These are phyloP conservation scores for Dictyostelium purpureum DNA, from an alignment of 78 protist species.

Conservation along the genomic window DNA sequence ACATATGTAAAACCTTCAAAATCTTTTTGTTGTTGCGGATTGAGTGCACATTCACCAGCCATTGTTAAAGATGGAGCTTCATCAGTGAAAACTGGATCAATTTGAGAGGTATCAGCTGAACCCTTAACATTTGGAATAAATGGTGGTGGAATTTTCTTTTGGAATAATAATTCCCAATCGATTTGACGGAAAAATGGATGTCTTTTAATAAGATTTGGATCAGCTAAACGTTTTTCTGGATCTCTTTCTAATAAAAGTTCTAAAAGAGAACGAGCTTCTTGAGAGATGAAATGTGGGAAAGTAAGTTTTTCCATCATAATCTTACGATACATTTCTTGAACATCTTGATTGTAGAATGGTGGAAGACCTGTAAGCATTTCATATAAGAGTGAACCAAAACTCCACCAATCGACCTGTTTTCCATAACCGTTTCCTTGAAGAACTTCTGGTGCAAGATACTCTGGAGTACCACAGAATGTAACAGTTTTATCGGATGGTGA, in stretches of 20 bases:
- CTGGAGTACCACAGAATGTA: slow-evolving; percentile 99
- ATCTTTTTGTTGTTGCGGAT: slow-evolving; percentile 74
- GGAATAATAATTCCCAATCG: slow-evolving; percentile 88
- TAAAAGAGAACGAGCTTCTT: slow-evolving; percentile 58
- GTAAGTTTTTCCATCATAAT: slow-evolving; percentile 78
- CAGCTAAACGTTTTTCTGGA: slow-evolving; percentile 68
- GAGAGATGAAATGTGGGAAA: slow-evolving; percentile 78
- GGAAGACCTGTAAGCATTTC: slow-evolving; percentile 94
- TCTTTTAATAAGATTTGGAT: slow-evolving; percentile 77
- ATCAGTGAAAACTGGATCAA: slow-evolving; percentile 86
- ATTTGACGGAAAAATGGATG: slow-evolving; percentile 79
- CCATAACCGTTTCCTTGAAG: slow-evolving; percentile 90
- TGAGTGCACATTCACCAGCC: slow-evolving; percentile 74
- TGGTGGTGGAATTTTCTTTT: slow-evolving; percentile 84
- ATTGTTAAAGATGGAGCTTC: slow-evolving; percentile 78
- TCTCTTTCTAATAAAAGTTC: slow-evolving; percentile 90
- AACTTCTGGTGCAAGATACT: slow-evolving; percentile 94
- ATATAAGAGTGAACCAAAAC: slow-evolving; percentile 92
- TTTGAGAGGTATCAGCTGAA: slow-evolving; percentile 79
- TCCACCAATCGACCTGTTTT: slow-evolving; percentile 97
- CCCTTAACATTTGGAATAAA: slow-evolving; percentile 86
- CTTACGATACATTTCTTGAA: slow-evolving; percentile 83
- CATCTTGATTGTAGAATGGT: slow-evolving; percentile 85
- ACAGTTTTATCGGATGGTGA: slow-evolving; percentile 60
- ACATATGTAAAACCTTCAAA: slow-evolving; percentile 81